These are phyloP conservation scores for Sclerotinia trifoliorum DNA, from an alignment of 2,329 filamentous ascomycete species.

Conservation along the genomic window DNA sequence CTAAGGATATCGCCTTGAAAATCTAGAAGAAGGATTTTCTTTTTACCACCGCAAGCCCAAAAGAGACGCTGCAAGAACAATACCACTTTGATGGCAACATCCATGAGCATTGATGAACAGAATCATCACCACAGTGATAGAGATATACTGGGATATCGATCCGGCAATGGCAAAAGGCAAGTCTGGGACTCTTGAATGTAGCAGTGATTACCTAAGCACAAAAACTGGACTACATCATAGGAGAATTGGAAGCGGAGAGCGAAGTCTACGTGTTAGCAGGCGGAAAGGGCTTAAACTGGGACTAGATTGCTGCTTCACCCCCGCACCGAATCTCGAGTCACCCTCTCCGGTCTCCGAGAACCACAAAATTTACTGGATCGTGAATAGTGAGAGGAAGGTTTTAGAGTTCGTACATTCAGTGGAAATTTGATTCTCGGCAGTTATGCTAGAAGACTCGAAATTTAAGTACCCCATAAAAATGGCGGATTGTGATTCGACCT, in stretches of 20 bases:
- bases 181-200: not conserved
- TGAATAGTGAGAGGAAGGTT: too few relatives aligned
- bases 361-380: too few relatives aligned
- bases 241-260: not conserved
- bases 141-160: not conserved
- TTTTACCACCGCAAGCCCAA: not conserved
- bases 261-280: not conserved
- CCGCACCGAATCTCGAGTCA: not conserved
- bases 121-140: not conserved
- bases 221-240: not conserved
- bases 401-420: not conserved
- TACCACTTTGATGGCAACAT: not conserved
- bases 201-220: not conserved
- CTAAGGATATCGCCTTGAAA: constrained; percentile 1
- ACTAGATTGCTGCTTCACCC: not conserved
- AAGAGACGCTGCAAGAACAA: not conserved
- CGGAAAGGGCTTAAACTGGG: too few relatives aligned
- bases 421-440: not conserved
- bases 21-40: not conserved
- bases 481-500: not conserved
- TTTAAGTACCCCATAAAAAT: not conserved
- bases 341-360: not conserved
- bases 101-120: not conserved
- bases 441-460: not conserved
- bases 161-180: not conserved